Evolutionary conservation across 306 rosid genomes (phyloP).

Genomic region (Calophaca sinica): DNA sequence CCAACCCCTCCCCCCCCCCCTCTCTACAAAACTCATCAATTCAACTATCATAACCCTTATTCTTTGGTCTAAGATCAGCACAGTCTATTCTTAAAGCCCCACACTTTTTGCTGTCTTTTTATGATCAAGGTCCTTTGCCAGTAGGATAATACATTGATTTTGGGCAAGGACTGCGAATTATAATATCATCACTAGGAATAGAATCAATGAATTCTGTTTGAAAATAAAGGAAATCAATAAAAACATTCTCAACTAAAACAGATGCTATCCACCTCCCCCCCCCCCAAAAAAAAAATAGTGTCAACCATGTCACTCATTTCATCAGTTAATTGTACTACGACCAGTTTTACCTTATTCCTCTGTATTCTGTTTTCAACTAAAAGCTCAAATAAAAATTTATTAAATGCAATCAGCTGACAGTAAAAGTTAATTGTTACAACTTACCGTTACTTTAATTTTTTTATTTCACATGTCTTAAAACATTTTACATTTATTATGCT

Average conservation of each 20-base stretch:
- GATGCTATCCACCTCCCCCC: too few species aligned
- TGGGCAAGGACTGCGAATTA: constrained; percentile 13
- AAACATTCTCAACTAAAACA: constrained; percentile 34
- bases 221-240: neutral
- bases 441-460: neutral
- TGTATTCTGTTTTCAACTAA: constrained; percentile 17
- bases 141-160: constrained; percentile 11
- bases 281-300: too few species aligned
- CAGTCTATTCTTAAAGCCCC: neutral
- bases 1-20: neutral
- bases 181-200: constrained; percentile 20
- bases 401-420: constrained; percentile 14
- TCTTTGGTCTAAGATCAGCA: constrained; percentile 26
- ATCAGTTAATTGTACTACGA: neutral
- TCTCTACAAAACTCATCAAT: neutral
- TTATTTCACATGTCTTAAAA: constrained; percentile 11
- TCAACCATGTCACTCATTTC: constrained; percentile 21
- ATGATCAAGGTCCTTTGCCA: constrained; percentile 22
- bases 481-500: constrained; percentile 18
- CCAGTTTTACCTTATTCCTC: constrained; percentile 13
- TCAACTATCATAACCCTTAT: neutral
- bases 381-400: constrained; percentile 20
- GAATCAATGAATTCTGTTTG: neutral
- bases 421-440: constrained; percentile 17
- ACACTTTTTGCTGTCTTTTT: constrained; percentile 15